A percentile compares a stretch with the other conserved stretches of the same genome.
Conservation (phyloP, 345 rosid species). For the Moricandia arvensis region DNA sequence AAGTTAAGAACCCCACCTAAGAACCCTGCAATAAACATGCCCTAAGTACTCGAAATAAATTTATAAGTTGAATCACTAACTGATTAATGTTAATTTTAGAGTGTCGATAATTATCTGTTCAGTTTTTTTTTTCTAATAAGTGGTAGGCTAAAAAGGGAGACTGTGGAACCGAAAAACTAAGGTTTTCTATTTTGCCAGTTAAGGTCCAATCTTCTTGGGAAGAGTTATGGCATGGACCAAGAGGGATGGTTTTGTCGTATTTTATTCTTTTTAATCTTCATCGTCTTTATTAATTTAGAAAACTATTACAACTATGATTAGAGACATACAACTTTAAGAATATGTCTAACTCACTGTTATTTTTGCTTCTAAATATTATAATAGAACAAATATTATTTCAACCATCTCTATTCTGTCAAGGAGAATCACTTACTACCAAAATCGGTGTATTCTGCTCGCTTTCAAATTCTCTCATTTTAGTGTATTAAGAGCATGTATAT, state of each 20-base stretch:
- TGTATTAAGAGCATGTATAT: too few species aligned
- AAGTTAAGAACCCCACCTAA: too few species aligned
- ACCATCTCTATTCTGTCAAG: too few species aligned
- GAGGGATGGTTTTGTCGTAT: not conserved
- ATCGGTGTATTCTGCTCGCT: too few species aligned
- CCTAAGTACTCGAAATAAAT: not conserved
- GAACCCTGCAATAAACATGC: not conserved
- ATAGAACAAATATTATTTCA: not conserved
- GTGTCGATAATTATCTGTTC: not conserved
- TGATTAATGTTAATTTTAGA: not conserved
- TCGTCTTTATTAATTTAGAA: not conserved
- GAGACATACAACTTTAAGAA: not conserved
- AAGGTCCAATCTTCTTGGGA: not conserved
- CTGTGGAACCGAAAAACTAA: not conserved
- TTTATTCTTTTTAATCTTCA: not conserved
- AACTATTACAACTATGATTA: too few species aligned
- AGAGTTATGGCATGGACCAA: not conserved
- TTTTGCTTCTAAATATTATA: too few species aligned
- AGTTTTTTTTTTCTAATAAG: not conserved
- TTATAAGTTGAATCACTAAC: not conserved
- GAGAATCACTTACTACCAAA: too few species aligned
- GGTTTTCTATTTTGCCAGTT: not conserved
- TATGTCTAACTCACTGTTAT: too few species aligned
- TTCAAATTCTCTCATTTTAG: too few species aligned
- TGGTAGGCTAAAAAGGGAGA: not conserved